Base-by-base conservation (phyloP, 352 stramenopile genomes). In the Phytophthora citricola region DNA sequence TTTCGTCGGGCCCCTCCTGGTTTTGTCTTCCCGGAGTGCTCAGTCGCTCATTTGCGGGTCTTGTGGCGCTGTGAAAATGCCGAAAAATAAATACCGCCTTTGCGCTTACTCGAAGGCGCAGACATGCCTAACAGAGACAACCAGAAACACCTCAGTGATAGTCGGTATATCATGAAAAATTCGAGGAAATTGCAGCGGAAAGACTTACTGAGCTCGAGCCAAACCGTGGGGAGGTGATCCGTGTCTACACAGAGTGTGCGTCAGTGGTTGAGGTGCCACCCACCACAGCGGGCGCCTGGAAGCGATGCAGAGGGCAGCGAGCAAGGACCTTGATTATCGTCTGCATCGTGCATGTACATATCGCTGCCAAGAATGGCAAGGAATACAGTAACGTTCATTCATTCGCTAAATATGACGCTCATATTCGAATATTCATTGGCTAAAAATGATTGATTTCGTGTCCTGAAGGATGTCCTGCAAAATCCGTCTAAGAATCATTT, bases 71-170 rank as follows among this genome's bases (percentile, higher is more conserved):
- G 39, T n/a, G 58, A 48, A 6, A 54, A 66, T 15, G 29, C 29
- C 4, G 41, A 17, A 52, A n/a, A 66, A 41, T n/a, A 36, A 4
- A 5, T 58, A 11, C 58, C 40, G 11, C 26, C 56, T 1, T 24
- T 66, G 24, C 29, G 9, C 1, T 26, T 58, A 6, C 7, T 58
- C 5, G 44, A 64, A 29, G 46, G 24, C 0, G 36, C 26, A 24
- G 58, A 66, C 36, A 58, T 66, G 58, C 58, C 58, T 14, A 66
- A 53, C 20, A n/a, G 58, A 58, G 53, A 66, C 39, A 31, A 4
- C 7, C 57, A 65, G 15, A 58, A 58, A 27, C 39, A 48, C 2
- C 43, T 61, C 26, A 55, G 59, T 56, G 43, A 59, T 34, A 43
- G 22, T 45, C 44, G 43, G 7, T 67, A 61, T n/a, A 22, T 61